Evolutionary conservation across 2,329 filamentous ascomycete genomes (phyloP), one percentile per base, ranked within the genome.

Genomic region (Exophiala bonariae): DNA sequence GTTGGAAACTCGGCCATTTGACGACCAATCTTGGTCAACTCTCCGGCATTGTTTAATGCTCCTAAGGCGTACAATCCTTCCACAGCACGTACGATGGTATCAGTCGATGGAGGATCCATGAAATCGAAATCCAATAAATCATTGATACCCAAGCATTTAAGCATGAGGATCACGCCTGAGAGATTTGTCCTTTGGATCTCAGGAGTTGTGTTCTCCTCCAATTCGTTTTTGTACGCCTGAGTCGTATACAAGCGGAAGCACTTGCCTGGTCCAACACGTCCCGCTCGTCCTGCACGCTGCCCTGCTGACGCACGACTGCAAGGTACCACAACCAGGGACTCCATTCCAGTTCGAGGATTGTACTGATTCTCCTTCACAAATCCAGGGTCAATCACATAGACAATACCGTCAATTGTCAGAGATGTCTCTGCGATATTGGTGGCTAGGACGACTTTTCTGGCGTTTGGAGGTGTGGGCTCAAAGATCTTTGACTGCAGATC

Each of bases 361-460:
- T 92, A 97, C 1, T 91, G 81, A 58, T 96, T 96, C 63, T 97
- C 89, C 66, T 99, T 99, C 54, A 93, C 89, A 56, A 95, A 95
- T 1, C 93, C 93, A 0, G 88, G 88, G 59, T 99, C 93, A 50
- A 97, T 95, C 28, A 97, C 93, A 64, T 95, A 96, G 7, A 92
- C 87, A 50, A 97, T 95, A 13, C 91, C 92, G 64, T 97, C 91
- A 48, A 99, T 96, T 0, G 93, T 99, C 62, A 99, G 72, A 74
- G 84, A 90, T 0, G 93, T 99, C 67, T 99, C 93, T 2, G 93
- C 93, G 66, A 99, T 97, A 63, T 99, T 99, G 2, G 93, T 97
- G 0, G 92, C 90, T 30, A 97, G 72, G 0, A 99, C 89, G 0
- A 97, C 89, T 64, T 97, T 99, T 20, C 93, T 81, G 0, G 87